Evolutionary conservation across 2,329 filamentous ascomycete species (phyloP), one percentile per base, ranked within the genome.

Genomic region (Cordyceps sp.): DNA sequence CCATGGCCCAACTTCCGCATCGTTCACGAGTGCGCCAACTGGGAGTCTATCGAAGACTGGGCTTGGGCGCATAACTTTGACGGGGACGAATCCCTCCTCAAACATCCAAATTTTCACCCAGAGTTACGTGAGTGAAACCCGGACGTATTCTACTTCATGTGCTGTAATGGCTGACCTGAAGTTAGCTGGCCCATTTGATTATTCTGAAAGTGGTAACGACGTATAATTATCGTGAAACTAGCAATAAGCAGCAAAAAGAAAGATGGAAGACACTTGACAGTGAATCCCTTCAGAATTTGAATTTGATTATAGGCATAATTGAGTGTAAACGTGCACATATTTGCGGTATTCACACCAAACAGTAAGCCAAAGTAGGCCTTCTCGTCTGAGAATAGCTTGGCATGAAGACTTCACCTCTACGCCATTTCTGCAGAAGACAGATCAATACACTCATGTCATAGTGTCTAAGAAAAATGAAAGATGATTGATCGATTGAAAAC

Each of bases 1-100:
- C 33, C 33, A 9, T 34, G 33, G 33, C 33, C 33, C 33, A 34
- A 34, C 13, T 34, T 34, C 23, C 33, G 28, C 23, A 34, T 34
- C 12, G 28, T 30, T 9, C 33, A 34, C 28, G 33, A 34, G 23
- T 34, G 33, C 20, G 33, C 28, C 10, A 30, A 34, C 28, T 34
- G 33, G 33, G 22, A 30, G 29, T 23, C 28, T 10, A 30, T 34
- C 23, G 33, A 34, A 18, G 28, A 34, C 5, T 34, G 33, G 33
- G 33, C 33, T 12, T 34, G 33, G 33, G 27, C 22, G 5, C 33
- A 34, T 18, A 19, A 30, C 28, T 34, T 34, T 31, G 33, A 34
- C 27, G 33, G 33, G 19, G 33, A 34, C 24, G 28, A 30, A 16
- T 18, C 28, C 12, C 26, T 35, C 9, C 24, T 35, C 24, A 26